Percentiles rank a stretch among this genome's conserved stretches.
phyloP scores from a whole-genome alignment of 306 rosid genomes.

The Pyrus bretschneideri region DNA sequence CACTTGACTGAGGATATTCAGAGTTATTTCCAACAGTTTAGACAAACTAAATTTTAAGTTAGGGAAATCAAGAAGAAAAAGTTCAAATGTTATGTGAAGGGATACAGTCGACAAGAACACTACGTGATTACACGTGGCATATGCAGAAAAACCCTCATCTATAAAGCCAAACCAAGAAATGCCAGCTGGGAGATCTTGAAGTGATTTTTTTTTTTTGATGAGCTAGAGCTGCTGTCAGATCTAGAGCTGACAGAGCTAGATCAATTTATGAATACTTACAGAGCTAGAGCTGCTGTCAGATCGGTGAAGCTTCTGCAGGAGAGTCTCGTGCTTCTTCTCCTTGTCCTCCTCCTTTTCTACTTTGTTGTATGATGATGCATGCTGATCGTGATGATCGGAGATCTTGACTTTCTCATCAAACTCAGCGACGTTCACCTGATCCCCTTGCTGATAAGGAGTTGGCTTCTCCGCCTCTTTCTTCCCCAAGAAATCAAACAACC shows the following conservation, averaged over 20 bases:
- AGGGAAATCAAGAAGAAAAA: too few relatives aligned
- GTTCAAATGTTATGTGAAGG: neutral
- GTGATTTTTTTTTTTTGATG: neutral
- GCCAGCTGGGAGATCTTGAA: neutral
- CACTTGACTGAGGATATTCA: constrained; percentile 52
- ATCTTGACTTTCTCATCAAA: constrained; percentile 28
- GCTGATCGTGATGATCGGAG: constrained; percentile 2
- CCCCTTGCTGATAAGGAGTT: neutral
- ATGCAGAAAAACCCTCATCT: neutral
- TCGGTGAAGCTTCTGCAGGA: constrained; percentile 31
- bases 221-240: constrained; percentile 29
- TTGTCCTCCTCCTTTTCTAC: constrained; percentile 8
- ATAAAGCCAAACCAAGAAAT: neutral
- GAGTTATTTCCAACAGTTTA: neutral
- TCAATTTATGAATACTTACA: constrained; percentile 17
- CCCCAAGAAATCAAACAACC: constrained; percentile 53
- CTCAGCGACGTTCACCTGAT: constrained; percentile 20
- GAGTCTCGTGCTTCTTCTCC: constrained; percentile 20
- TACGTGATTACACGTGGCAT: neutral
- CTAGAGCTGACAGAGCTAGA: too few relatives aligned
- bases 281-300: constrained; percentile 42
- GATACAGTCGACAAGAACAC: neutral
- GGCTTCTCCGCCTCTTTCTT: constrained; percentile 44
- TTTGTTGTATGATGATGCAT: neutral
- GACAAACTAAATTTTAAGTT: neutral